These are phyloP conservation scores for Penicillium brevicompactum DNA, from an alignment of 2,329 filamentous ascomycete genomes.

Conservation along the genomic window DNA sequence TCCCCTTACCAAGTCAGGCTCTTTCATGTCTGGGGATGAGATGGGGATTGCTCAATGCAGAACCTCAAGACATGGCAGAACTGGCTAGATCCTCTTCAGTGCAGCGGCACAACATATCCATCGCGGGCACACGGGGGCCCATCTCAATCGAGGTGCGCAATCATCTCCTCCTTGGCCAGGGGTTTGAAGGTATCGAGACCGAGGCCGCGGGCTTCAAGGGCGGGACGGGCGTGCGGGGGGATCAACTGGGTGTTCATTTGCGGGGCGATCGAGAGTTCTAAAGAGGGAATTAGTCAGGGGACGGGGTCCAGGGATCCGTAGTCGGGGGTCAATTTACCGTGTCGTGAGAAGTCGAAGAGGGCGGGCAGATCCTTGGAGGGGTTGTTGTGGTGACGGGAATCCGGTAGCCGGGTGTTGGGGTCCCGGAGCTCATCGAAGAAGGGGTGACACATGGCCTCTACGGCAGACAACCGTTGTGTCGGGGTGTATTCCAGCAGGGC, in stretches of 20 bases:
- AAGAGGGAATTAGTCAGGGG: slow-evolving; percentile 8
- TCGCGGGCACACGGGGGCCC: slow-evolving; percentile 34
- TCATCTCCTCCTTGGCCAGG: slow-evolving; percentile 92
- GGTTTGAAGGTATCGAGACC: slow-evolving; percentile 94
- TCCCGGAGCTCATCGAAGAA: slow-evolving; percentile 98
- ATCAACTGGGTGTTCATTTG: slow-evolving; percentile 86
- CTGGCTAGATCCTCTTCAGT: slow-evolving; percentile 26
- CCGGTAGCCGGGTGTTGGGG: slow-evolving; percentile 84
- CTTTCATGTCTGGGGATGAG: not conserved
- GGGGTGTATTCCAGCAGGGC: slow-evolving; percentile 95
- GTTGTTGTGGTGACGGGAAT: slow-evolving; percentile 86
- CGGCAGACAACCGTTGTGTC: slow-evolving; percentile 87
- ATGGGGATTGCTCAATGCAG: slow-evolving; percentile 28
- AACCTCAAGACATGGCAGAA: slow-evolving; percentile 23
- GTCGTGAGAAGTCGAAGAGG: slow-evolving; percentile 90
- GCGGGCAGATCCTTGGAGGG: slow-evolving; percentile 78
- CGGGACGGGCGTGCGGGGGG: slow-evolving; percentile 75
- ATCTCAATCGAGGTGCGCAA: slow-evolving; percentile 90
- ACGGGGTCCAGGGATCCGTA: not conserved
- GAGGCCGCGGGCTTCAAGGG: slow-evolving; percentile 74
- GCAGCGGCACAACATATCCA: slow-evolving; percentile 41
- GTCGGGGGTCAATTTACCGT: slow-evolving; percentile 67
- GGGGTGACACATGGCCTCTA: slow-evolving; percentile 96
- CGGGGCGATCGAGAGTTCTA: slow-evolving; percentile 95
- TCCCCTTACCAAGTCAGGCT: not conserved